phyloP scores from a whole-genome alignment of 768 basidiomycete genomes.

The Chalciporus chontae region DNA sequence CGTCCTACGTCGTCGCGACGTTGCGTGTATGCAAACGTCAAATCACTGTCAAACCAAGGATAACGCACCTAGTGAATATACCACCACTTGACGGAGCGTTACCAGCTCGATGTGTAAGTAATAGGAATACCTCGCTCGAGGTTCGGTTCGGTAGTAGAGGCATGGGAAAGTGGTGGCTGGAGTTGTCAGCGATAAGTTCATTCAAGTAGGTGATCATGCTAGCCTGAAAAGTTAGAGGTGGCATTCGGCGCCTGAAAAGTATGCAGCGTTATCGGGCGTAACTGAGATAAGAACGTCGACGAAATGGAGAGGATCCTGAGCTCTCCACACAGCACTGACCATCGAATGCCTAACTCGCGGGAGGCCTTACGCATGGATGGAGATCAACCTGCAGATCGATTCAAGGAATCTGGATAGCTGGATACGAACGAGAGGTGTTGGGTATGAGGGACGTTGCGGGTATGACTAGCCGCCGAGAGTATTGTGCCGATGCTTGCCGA shows the following conservation, averaged over 20 bases:
- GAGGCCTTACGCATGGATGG: background rate
- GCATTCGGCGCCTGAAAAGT: too few species aligned
- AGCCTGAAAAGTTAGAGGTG: too few species aligned
- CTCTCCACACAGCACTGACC: too few species aligned
- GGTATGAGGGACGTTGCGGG: slow-evolving; percentile 10
- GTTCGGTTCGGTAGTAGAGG: background rate
- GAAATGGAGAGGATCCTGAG: background rate
- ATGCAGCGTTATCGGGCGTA: background rate
- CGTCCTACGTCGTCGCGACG: too few species aligned
- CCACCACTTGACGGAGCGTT: too few species aligned
- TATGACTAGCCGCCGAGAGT: slow-evolving; percentile 6
- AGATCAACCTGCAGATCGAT: background rate
- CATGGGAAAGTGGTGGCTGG: background rate
- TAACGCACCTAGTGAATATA: background rate
- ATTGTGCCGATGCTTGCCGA: slow-evolving; percentile 12
- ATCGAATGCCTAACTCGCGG: too few species aligned
- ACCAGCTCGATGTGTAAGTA: background rate
- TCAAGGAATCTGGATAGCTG: background rate
- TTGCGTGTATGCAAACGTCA: background rate
- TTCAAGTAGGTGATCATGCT: background rate
- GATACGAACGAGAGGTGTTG: background rate
- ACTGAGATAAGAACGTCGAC: background rate
- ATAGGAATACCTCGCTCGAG: background rate
- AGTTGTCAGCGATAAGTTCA: background rate
- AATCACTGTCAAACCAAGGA: background rate